A percentile compares a stretch with the other conserved stretches of the same genome.
phyloP scores from a whole-genome alignment of 2,329 filamentous ascomycete species.

The Hypoxylon sp. region DNA sequence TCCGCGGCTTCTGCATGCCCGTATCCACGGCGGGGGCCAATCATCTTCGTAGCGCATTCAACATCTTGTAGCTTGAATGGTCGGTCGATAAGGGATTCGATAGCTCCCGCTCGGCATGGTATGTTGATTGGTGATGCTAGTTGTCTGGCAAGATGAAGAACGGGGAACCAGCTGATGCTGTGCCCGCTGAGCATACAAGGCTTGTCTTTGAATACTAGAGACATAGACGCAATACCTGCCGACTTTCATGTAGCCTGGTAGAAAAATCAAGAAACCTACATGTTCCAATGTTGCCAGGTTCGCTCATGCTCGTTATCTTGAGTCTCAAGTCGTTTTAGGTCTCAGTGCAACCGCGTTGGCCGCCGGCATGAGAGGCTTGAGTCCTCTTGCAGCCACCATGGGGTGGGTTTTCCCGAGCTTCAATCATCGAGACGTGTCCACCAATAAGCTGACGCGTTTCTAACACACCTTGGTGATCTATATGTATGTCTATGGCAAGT shows the following conservation, averaged over 20 bases:
- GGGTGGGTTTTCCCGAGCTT: slow-evolving; percentile 22
- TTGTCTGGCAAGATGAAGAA: slow-evolving; percentile 26
- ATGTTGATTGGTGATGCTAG: slow-evolving; percentile 38
- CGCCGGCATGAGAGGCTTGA: slow-evolving; percentile 23
- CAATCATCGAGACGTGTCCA: slow-evolving; percentile 17
- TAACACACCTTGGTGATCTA: slow-evolving; percentile 31
- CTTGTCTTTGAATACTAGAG: slow-evolving; percentile 5
- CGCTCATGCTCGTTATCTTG: neutral
- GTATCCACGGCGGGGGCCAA: slow-evolving; percentile 43
- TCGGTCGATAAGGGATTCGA: slow-evolving; percentile 34
- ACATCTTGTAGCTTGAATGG: slow-evolving; percentile 31
- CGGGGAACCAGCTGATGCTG: slow-evolving; percentile 27
- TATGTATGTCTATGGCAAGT: slow-evolving; percentile 17
- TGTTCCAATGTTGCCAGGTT: neutral
- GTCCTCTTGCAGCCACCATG: slow-evolving; percentile 33
- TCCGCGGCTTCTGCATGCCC: slow-evolving; percentile 44
- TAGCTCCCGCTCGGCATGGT: slow-evolving; percentile 47
- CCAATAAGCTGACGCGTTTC: slow-evolving; percentile 28
- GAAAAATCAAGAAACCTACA: slow-evolving; percentile 8
- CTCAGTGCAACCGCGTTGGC: slow-evolving; percentile 31
- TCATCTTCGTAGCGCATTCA: slow-evolving; percentile 42
- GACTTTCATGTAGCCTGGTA: neutral
- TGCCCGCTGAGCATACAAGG: slow-evolving; percentile 11
- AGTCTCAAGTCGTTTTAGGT: neutral
- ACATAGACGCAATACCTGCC: neutral